These are phyloP conservation scores for Mallotus nudiflorus DNA, from an alignment of 345 rosid genomes.

Conservation along the genomic window DNA sequence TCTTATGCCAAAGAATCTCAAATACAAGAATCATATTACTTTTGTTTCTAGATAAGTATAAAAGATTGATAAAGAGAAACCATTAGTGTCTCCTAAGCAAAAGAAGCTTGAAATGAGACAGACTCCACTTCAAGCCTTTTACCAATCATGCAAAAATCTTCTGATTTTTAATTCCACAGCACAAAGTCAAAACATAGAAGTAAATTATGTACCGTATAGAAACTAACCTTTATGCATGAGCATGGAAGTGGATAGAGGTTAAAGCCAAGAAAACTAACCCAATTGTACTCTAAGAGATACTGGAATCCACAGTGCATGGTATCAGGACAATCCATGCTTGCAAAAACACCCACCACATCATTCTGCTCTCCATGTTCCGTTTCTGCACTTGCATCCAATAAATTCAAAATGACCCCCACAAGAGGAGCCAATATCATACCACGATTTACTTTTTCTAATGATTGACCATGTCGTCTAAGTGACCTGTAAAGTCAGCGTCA, in stretches of 20 bases:
- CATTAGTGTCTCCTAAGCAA: not conserved
- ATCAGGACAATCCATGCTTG: constrained; percentile 81
- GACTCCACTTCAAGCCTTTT: not conserved
- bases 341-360: constrained; percentile 70
- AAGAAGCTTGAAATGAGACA: not conserved
- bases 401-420: constrained; percentile 85
- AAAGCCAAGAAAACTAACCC: constrained; percentile 52
- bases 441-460: constrained; percentile 70
- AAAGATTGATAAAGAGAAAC: not conserved
- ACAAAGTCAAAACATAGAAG: not conserved
- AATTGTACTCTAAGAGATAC: constrained; percentile 74
- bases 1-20: not conserved
- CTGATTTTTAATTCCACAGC: too few relatives aligned
- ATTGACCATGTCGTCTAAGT: constrained; percentile 65
- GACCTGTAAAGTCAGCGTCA: constrained; percentile 47
- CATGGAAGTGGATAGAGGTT: constrained; percentile 7
- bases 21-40: not conserved
- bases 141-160: not conserved
- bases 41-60: not conserved
- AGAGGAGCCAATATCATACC: constrained; percentile 85
- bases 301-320: constrained; percentile 79
- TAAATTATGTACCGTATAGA: not conserved
- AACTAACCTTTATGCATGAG: not conserved
- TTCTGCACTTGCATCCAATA: constrained; percentile 62
- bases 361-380: constrained; percentile 42